phyloP scores from a whole-genome alignment of 148 eudicot genomes.

The Bassia scoparia region DNA sequence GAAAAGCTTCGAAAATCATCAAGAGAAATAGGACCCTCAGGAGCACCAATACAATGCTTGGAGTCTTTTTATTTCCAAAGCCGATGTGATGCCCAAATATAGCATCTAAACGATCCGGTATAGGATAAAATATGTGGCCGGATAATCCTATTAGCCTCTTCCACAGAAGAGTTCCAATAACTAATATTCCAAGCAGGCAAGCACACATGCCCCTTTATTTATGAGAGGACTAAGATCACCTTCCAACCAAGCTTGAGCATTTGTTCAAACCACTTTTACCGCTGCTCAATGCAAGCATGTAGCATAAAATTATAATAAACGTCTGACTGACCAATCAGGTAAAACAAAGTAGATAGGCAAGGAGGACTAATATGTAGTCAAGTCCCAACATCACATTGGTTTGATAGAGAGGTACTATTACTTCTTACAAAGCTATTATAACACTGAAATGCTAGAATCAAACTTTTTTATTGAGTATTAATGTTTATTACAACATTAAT shows the following conservation, averaged over 20 bases:
- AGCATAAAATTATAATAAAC: neutral
- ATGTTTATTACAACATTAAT: too few relatives aligned
- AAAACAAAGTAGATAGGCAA: too few relatives aligned
- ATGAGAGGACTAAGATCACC: conserved; percentile 70
- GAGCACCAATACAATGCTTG: conserved; percentile 91
- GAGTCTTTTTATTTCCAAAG: conserved; percentile 71
- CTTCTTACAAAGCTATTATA: too few relatives aligned
- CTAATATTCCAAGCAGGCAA: neutral
- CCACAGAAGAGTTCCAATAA: conserved; percentile 1
- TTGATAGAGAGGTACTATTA: neutral
- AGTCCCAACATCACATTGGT: neutral
- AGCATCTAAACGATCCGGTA: conserved; percentile 4
- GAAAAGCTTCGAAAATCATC: conserved; percentile 94
- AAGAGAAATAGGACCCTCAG: conserved; percentile 92
- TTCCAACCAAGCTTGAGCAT: conserved; percentile 98
- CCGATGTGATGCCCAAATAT: neutral
- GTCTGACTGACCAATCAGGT: neutral
- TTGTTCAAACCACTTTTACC: conserved; percentile 92
- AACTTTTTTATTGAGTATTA: too few relatives aligned
- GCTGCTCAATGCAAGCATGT: conserved; percentile 65
- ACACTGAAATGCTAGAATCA: neutral
- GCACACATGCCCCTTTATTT: conserved; percentile 26
- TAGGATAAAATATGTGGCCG: neutral
- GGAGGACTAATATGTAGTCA: too few relatives aligned
- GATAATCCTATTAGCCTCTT: neutral